phyloP scores from a whole-genome alignment of 441 rosid species.

The Mallotus repandus region DNA sequence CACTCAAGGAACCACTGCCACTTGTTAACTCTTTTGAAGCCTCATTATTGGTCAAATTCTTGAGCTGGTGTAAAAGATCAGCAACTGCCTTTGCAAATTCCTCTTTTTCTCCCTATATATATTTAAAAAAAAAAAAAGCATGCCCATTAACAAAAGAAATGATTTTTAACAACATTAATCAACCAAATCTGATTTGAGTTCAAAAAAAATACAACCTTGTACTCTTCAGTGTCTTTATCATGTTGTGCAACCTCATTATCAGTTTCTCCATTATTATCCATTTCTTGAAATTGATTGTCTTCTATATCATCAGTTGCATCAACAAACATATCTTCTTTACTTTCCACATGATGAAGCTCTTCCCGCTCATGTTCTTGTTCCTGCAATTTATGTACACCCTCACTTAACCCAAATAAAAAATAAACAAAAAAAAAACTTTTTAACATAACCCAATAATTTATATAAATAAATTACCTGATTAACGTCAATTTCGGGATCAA shows the following conservation, averaged over 20 bases:
- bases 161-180: conserved; percentile 5
- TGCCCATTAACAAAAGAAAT: background rate
- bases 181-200: background rate
- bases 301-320: conserved; percentile 76
- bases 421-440: background rate
- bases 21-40: conserved; percentile 8
- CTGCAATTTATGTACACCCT: conserved; percentile 22
- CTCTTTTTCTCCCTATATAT: conserved; percentile 52
- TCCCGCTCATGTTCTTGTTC: conserved; percentile 17
- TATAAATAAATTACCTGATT: conserved; percentile 37
- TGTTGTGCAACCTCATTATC: conserved; percentile 20
- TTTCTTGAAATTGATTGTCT: conserved; percentile 24
- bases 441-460: background rate
- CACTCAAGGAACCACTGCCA: conserved; percentile 25
- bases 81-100: conserved; percentile 42
- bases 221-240: conserved; percentile 42
- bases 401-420: background rate
- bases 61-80: conserved; percentile 44
- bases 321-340: conserved; percentile 84
- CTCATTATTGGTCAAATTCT: conserved; percentile 29
- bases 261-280: conserved; percentile 12
- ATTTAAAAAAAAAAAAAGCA: conserved; percentile 6
- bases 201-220: conserved; percentile 35
- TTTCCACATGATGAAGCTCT: conserved; percentile 37
- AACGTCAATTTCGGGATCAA: conserved; percentile 24